A percentile compares a stretch with the other conserved stretches of the same genome.
These are phyloP conservation scores for Penicillium lividum DNA, from an alignment of 495 filamentous ascomycete genomes.

Conservation along the genomic window DNA sequence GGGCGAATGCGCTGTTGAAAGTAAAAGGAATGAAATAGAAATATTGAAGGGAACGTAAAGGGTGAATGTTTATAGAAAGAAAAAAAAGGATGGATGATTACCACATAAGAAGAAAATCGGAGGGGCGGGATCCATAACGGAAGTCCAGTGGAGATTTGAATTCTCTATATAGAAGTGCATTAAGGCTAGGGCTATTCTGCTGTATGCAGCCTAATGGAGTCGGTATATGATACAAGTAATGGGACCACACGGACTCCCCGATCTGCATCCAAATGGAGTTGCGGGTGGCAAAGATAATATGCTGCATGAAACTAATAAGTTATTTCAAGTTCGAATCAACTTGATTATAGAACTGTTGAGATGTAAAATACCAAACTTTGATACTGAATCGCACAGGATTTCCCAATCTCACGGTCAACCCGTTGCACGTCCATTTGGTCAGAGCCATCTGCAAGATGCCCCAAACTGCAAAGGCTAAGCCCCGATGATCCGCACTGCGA, in stretches of 20 bases:
- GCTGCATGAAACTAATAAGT: no score
- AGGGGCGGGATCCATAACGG: slow-evolving; percentile 53
- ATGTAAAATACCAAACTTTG: slow-evolving; percentile 4
- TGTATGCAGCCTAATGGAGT: slow-evolving; percentile 29
- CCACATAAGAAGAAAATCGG: slow-evolving; percentile 18
- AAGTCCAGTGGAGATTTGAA: slow-evolving; percentile 32
- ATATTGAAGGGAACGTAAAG: slow-evolving; percentile 24
- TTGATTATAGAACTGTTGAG: no score
- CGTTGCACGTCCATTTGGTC: slow-evolving; percentile 34
- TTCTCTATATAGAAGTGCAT: slow-evolving; percentile 5
- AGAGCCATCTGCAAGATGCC: slow-evolving; percentile 30
- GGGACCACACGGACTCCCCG: slow-evolving; percentile 26
- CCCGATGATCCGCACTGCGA: slow-evolving; percentile 29
- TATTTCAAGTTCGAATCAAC: no score
- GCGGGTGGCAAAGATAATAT: slow-evolving; percentile 15
- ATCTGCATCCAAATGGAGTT: slow-evolving; percentile 11
- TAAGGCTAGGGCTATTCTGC: slow-evolving; percentile 13
- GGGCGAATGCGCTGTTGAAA: slow-evolving; percentile 50
- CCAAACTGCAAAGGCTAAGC: slow-evolving; percentile 38
- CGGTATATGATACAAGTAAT: slow-evolving; percentile 18
- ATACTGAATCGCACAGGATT: slow-evolving; percentile 16
- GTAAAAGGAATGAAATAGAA: slow-evolving; percentile 42
- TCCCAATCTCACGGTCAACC: slow-evolving; percentile 22
- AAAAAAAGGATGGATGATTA: slow-evolving; percentile 15
- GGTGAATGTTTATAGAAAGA: slow-evolving; percentile 8